A percentile compares a stretch with the other conserved stretches of the same genome.
Evolutionary conservation across 768 basidiomycete species (phyloP).

Genomic region (Termitomyces sp.): DNA sequence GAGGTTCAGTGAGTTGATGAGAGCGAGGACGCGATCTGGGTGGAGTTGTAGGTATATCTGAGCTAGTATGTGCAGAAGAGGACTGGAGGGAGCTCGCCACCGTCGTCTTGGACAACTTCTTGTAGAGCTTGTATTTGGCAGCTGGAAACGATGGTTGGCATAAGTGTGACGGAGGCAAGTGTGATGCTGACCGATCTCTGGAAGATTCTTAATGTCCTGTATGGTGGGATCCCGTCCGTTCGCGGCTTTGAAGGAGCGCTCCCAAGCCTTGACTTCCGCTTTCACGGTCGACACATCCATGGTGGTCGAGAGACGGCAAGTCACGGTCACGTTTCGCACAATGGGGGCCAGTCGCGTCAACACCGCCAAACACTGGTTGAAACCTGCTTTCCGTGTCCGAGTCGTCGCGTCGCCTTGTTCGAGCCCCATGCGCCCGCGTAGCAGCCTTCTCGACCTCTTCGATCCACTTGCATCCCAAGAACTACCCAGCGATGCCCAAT

Average conservation of each 20-base stretch:
- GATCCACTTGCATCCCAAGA: constrained; percentile 40
- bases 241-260: constrained; percentile 56
- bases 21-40: constrained; percentile 27
- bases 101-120: constrained; percentile 59
- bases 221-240: constrained; percentile 61
- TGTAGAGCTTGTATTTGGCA: constrained; percentile 80
- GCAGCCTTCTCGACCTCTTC: constrained; percentile 47
- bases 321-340: constrained; percentile 16
- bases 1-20: constrained; percentile 42
- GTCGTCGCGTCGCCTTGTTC: constrained; percentile 11
- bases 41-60: constrained; percentile 36
- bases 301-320: constrained; percentile 6
- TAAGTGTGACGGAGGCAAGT: constrained; percentile 2
- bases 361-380: constrained; percentile 33
- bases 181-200: constrained; percentile 54
- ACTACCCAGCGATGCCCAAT: constrained; percentile 20
- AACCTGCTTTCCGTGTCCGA: background rate
- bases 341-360: constrained; percentile 31
- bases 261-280: constrained; percentile 76
- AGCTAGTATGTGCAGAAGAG: constrained; percentile 14
- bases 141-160: constrained; percentile 39
- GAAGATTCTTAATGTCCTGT: constrained; percentile 65
- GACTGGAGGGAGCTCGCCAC: constrained; percentile 19
- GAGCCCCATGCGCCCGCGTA: constrained; percentile 39
- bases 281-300: constrained; percentile 53